Percentiles rank a stretch among this genome's conserved stretches.
Evolutionary conservation across 805 yeast species (phyloP).

Genomic region (Kodamaea laetipori): DNA sequence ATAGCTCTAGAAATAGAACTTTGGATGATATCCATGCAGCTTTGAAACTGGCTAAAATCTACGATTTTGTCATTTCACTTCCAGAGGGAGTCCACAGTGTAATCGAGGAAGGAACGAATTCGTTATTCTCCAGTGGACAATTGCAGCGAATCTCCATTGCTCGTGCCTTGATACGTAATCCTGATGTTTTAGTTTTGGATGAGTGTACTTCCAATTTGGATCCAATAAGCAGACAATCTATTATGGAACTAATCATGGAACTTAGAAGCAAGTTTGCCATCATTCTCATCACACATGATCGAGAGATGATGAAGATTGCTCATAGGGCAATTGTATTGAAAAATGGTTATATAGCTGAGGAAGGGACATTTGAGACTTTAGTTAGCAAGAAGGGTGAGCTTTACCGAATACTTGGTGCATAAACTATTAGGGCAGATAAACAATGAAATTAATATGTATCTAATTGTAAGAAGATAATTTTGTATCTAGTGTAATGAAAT

Average conservation of each 20-base stretch:
- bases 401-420: slow-evolving; percentile 14
- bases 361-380: slow-evolving; percentile 41
- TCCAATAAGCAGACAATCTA: slow-evolving; percentile 51
- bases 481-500: too few species aligned
- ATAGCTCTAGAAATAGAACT: slow-evolving; percentile 19
- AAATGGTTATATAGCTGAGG: slow-evolving; percentile 50
- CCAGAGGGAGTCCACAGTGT: slow-evolving; percentile 61
- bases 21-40: slow-evolving; percentile 34
- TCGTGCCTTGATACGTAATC: slow-evolving; percentile 70
- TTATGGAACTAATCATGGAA: slow-evolving; percentile 50
- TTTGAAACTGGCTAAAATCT: slow-evolving; percentile 51
- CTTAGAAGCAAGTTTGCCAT: slow-evolving; percentile 37
- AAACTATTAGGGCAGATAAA: too few species aligned
- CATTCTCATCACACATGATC: slow-evolving; percentile 73
- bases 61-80: slow-evolving; percentile 54
- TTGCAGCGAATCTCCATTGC: slow-evolving; percentile 83
- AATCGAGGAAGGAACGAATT: slow-evolving; percentile 49
- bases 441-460: neutral
- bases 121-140: slow-evolving; percentile 84
- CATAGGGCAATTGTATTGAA: slow-evolving; percentile 51
- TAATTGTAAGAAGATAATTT: too few species aligned
- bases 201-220: slow-evolving; percentile 92
- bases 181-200: slow-evolving; percentile 71
- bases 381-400: slow-evolving; percentile 27
- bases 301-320: slow-evolving; percentile 62